Evolutionary conservation across 106 monocot species (phyloP).

Genomic region (Amphibolis antarctica): DNA sequence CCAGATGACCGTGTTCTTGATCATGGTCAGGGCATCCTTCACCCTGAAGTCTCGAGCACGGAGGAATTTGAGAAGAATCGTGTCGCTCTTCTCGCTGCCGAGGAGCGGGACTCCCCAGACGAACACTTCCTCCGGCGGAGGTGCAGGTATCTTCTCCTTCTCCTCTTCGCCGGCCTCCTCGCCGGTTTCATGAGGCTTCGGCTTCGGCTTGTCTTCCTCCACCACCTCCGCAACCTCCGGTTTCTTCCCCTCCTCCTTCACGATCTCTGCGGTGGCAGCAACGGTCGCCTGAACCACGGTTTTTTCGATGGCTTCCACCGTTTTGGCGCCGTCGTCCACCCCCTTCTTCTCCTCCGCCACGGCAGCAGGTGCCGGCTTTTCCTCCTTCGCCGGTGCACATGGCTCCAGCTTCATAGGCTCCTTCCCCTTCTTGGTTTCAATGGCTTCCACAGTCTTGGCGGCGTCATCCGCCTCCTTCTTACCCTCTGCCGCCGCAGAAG

Average conservation of each 20-base stretch:
- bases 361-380: neutral
- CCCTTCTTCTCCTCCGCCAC: conserved; percentile 1
- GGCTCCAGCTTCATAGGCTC: neutral
- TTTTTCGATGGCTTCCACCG: conserved; percentile 20
- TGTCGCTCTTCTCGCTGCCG: conserved; percentile 19
- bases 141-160: neutral
- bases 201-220: neutral
- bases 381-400: neutral
- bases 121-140: conserved; percentile 9
- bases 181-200: neutral
- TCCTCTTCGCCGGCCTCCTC: conserved; percentile 8
- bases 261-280: neutral
- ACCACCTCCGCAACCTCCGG: neutral
- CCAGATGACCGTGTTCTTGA: conserved; percentile 16
- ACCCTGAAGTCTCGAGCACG: conserved; percentile 25
- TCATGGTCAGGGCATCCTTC: conserved; percentile 28
- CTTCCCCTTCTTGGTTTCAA: neutral
- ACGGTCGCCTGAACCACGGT: conserved; percentile 10
- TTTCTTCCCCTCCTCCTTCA: too few relatives aligned
- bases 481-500: neutral
- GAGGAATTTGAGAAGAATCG: conserved; percentile 29
- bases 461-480: conserved; percentile 4
- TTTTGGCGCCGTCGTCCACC: conserved; percentile 14
- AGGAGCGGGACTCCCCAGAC: conserved; percentile 22
- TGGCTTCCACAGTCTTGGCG: conserved; percentile 24